Evolutionary conservation across 805 yeast species (phyloP).

Genomic region (Naumovozyma castellii): DNA sequence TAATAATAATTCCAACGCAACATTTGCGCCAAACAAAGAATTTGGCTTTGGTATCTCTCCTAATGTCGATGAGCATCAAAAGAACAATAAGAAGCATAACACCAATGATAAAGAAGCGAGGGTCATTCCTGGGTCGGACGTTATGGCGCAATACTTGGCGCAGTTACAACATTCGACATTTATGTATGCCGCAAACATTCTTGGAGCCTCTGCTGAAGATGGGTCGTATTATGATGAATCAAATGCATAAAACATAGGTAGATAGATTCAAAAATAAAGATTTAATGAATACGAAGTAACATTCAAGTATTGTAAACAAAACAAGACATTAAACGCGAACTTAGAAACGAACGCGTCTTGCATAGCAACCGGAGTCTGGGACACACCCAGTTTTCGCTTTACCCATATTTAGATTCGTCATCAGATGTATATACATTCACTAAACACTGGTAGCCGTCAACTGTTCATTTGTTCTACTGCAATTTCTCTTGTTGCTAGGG

Average conservation of each 20-base stretch:
- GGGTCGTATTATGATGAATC: constrained; percentile 14
- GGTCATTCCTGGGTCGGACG: constrained; percentile 52
- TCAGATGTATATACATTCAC: too few species aligned
- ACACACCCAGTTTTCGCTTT: too few species aligned
- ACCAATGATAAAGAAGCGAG: constrained; percentile 3
- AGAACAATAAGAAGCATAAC: too few species aligned
- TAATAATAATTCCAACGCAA: background rate
- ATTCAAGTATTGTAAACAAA: background rate
- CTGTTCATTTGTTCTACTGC: too few species aligned
- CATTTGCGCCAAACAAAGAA: too few species aligned
- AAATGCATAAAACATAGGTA: background rate
- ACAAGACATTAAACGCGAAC: background rate
- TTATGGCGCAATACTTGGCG: constrained; percentile 72
- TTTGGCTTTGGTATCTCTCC: too few species aligned
- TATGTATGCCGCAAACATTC: constrained; percentile 43
- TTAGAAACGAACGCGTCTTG: background rate
- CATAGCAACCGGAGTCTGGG: background rate
- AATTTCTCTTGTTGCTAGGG: too few species aligned
- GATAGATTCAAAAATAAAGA: background rate
- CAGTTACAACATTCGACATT: constrained; percentile 55
- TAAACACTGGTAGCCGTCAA: too few species aligned
- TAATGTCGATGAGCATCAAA: too few species aligned
- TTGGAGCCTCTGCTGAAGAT: constrained; percentile 40
- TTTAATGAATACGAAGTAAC: background rate
- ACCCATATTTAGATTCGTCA: too few species aligned